Base-by-base conservation (phyloP, 495 filamentous ascomycete species). In the Trichoderma virens region DNA sequence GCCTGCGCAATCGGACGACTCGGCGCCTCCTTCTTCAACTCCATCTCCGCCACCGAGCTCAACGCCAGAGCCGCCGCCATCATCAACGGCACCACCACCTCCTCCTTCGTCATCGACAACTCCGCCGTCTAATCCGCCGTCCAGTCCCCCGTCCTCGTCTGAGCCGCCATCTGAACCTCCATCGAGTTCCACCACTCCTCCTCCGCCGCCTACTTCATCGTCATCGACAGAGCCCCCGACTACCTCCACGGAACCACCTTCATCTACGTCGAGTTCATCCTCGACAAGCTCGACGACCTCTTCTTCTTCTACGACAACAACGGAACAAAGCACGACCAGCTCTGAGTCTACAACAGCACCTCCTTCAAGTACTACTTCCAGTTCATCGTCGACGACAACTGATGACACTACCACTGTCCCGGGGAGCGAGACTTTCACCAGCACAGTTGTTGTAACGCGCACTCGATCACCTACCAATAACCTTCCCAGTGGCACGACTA, bases 31-130 rank as follows among this genome's bases (percentile, higher is more conserved):
- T 25, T 25, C 30, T 5, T 9, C 59, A 5, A 2, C 59, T 9
- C 25, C 61, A n/a, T 18, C 61, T 2, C 34, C 61, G 1, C 23
- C 23, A 8, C 11, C 65, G 59, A 59, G 70, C 20, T 69, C 65
- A 18, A 23, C 60, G 34, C 70, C 65, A n/a, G n/a, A 30, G 61
- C 64, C 77, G 60, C 56, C 72, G 6, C 59, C 71, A 23, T 60
- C 77, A 23, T 63, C 76, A 14, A 70, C 75, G 59, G 54, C 65
- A 23, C 62, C 64, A 56, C 62, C 68, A 28, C 63, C 72, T 59
- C 61, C 68, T 20, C 43, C 63, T 27, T 61, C 73, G 60, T 64
- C 67, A 16, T 18, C 31, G n/a, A 38, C 59, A 5, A 16, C 65
- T 20, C 43, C 62, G n/a, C 20, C 69, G 16, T 62, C 67, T 14